These are phyloP conservation scores for Mycena epipterygia DNA, from an alignment of 768 basidiomycete genomes.

Conservation along the genomic window DNA sequence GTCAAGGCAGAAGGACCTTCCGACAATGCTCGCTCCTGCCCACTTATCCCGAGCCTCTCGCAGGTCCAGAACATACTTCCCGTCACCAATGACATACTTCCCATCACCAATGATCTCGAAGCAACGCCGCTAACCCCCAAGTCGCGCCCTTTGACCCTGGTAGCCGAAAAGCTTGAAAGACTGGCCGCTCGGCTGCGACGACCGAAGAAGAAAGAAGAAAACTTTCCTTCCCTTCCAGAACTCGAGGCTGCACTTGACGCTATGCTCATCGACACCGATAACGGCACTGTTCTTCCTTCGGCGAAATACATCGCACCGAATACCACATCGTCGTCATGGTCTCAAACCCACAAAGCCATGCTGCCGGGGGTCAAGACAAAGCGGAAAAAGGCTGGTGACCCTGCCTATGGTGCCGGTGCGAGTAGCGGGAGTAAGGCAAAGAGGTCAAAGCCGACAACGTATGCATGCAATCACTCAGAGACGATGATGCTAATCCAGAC, in stretches of 20 bases:
- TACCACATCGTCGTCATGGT: background rate
- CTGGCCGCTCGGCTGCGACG: background rate
- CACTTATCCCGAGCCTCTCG: background rate
- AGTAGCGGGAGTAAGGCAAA: conserved; percentile 17
- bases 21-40: background rate
- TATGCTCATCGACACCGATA: conserved; percentile 5
- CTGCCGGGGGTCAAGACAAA: conserved; percentile 22
- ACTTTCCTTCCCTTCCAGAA: background rate
- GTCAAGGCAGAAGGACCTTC: background rate
- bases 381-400: background rate
- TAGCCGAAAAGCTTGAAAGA: conserved; percentile 7
- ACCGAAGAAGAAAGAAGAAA: background rate
- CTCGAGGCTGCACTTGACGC: conserved; percentile 15
- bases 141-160: background rate
- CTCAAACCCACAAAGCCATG: background rate
- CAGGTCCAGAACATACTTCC: too few species aligned
- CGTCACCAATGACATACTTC: background rate
- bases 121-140: too few species aligned
- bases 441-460: background rate
- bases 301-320: background rate
- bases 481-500: background rate
- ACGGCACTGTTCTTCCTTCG: conserved; percentile 6
- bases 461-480: background rate
- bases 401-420: conserved; percentile 9
- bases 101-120: too few species aligned